Conservation (phyloP, 129 eudicot species). For the Tagetes erecta region DNA sequence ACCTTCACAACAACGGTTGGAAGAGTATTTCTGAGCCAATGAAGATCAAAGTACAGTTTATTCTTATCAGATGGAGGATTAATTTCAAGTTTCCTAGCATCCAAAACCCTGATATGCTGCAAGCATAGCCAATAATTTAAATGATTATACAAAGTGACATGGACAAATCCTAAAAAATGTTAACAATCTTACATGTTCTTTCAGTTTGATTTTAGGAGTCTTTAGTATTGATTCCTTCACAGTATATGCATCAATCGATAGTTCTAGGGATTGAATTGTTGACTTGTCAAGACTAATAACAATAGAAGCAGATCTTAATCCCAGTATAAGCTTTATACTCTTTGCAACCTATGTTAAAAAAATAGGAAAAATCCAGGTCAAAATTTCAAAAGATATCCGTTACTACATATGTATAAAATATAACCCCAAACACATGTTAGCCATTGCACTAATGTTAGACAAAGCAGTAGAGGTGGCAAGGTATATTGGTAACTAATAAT, state of each 20-base stretch:
- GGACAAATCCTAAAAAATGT: constrained; percentile 1
- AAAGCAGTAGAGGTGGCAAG: background rate
- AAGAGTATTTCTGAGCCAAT: constrained; percentile 59
- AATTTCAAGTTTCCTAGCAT: constrained; percentile 63
- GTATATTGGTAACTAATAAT: background rate
- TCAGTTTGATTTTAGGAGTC: constrained; percentile 57
- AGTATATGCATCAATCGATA: constrained; percentile 61
- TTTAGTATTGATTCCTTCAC: constrained; percentile 65
- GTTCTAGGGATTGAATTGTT: constrained; percentile 57
- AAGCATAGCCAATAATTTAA: constrained; percentile 21
- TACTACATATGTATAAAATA: background rate
- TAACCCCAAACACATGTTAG: background rate
- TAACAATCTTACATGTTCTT: constrained; percentile 47
- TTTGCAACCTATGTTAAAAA: constrained; percentile 64
- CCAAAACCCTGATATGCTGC: constrained; percentile 69
- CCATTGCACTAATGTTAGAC: background rate
- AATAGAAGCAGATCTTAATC: constrained; percentile 57
- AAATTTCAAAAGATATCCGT: constrained; percentile 1
- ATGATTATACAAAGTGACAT: background rate
- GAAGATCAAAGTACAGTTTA: constrained; percentile 67
- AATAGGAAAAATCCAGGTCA: background rate
- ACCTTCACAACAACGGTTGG: constrained; percentile 81
- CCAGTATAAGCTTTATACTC: constrained; percentile 70
- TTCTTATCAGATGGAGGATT: constrained; percentile 48
- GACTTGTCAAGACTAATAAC: constrained; percentile 68